These are phyloP conservation scores for Aegilops bicornis DNA, from an alignment of 176 grass and related monocot genomes.

Conservation along the genomic window DNA sequence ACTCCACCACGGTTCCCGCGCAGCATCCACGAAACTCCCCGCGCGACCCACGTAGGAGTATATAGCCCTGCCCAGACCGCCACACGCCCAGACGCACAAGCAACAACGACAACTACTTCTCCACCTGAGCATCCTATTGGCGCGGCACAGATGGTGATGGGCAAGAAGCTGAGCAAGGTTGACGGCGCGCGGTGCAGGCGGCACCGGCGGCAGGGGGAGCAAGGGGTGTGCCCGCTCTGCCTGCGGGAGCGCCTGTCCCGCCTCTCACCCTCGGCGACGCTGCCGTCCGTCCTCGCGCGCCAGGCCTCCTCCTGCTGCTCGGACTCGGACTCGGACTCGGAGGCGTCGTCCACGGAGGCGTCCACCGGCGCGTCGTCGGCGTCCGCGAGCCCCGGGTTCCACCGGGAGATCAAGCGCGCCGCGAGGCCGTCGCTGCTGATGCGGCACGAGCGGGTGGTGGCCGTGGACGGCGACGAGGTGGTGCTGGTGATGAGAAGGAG, in stretches of 20 bases:
- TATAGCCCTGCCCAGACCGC: slow-evolving; percentile 6
- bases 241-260: slow-evolving; percentile 66
- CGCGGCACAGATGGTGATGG: slow-evolving; percentile 14
- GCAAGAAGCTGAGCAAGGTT: slow-evolving; percentile 17
- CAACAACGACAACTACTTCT: background rate
- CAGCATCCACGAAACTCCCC: slow-evolving; percentile 45
- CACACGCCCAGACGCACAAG: background rate
- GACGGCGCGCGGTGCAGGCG: slow-evolving; percentile 47
- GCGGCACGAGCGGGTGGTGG: slow-evolving; percentile 39
- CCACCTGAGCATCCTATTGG: background rate
- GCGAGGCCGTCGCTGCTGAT: slow-evolving; percentile 49
- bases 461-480: slow-evolving; percentile 33
- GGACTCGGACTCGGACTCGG: slow-evolving; percentile 27
- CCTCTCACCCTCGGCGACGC: slow-evolving; percentile 35
- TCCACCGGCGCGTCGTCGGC: slow-evolving; percentile 19
- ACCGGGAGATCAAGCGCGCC: slow-evolving; percentile 30
- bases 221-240: slow-evolving; percentile 75
- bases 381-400: slow-evolving; percentile 46
- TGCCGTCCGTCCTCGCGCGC: slow-evolving; percentile 41
- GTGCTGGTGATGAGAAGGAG: slow-evolving; percentile 20
- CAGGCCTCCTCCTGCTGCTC: slow-evolving; percentile 36
- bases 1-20: background rate
- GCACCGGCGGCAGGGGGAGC: slow-evolving; percentile 45
- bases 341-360: slow-evolving; percentile 35
- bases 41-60: background rate